phyloP scores from a whole-genome alignment of 1,284 basidiomycete species.

The Heterobasidion occidentale region DNA sequence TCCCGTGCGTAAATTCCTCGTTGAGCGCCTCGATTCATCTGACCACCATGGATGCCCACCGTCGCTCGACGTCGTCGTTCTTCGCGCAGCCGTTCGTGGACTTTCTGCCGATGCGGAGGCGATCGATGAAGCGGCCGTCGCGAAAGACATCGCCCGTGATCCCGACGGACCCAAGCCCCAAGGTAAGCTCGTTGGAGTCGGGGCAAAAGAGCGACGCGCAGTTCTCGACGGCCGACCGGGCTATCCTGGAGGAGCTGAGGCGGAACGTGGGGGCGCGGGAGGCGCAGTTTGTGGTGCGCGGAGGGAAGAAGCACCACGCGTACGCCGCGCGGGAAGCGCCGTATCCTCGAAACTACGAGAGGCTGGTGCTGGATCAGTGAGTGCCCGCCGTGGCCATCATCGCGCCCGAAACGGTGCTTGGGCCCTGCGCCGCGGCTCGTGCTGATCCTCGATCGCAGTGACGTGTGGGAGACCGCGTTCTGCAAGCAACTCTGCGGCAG shows the following conservation, averaged over 20 bases:
- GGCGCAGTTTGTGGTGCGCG: slow-evolving; percentile 46
- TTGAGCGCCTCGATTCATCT: neutral
- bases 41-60: neutral
- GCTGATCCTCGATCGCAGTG: slow-evolving; percentile 27
- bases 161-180: neutral
- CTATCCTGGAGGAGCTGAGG: slow-evolving; percentile 48
- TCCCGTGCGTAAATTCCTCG: slow-evolving; percentile 3
- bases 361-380: slow-evolving; percentile 54
- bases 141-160: neutral
- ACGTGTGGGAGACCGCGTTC: slow-evolving; percentile 60
- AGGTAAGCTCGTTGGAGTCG: neutral
- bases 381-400: slow-evolving; percentile 17
- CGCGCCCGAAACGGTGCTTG: neutral
- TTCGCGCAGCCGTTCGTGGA: neutral
- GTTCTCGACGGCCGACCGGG: slow-evolving; percentile 52
- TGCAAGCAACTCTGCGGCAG: slow-evolving; percentile 44
- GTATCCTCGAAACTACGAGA: slow-evolving; percentile 58
- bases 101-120: neutral
- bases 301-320: slow-evolving; percentile 48
- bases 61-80: neutral
- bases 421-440: slow-evolving; percentile 5
- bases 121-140: neutral
- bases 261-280: slow-evolving; percentile 41
- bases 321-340: slow-evolving; percentile 43
- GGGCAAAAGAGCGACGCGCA: slow-evolving; percentile 6